Evolutionary conservation across 1,284 basidiomycete genomes (phyloP), one percentile per base, ranked within the genome.

Genomic region (Leccinum griseonigrum): DNA sequence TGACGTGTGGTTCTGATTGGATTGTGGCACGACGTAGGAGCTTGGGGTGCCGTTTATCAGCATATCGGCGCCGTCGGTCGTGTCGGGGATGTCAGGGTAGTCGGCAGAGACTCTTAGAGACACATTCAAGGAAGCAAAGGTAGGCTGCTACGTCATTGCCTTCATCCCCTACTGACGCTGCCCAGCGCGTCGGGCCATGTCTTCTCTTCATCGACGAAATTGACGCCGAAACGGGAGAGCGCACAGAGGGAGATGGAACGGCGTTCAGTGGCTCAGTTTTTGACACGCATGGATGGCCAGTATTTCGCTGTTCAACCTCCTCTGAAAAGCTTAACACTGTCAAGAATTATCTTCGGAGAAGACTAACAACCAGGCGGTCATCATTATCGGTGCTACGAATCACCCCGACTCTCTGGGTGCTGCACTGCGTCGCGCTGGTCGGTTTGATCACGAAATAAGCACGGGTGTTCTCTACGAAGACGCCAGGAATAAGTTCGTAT

Each of bases 231-330:
- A 77, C 82, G 97, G 63, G 97, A 98, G 78, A 98, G 92, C 65
- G 97, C 97, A 0, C 95, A 97, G 71, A 80, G 97, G 64, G 97
- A 99, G 78, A 99, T 98, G 97, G 97, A 99, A 71, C 81, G 96
- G 50, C 83, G 97, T 7, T 98, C 98, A 63, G 97, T 99, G 8
- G 97, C 95, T 0, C 97, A 99, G 75, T 92, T 98, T 59, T 78
- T 98, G 57, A 99, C 97, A 0, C 98, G 95, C 76, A 96, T 99
- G 89, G 97, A 98, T 74, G 95, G 94, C 95, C 67, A 54, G 81
- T 73, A 34, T 26, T 9, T 36, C 4, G 46, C 29, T 53, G 29
- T 18, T 34, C 31, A 34, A 28, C 53, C 3, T 57, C 36, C 11
- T 95, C 92, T 28, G 38, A 34, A 28, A 18, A 18, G 10, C 54